Evolutionary conservation across 176 grass and related monocot species (phyloP), one percentile per base, ranked within the genome.

Genomic region (Zoysia pacifica): DNA sequence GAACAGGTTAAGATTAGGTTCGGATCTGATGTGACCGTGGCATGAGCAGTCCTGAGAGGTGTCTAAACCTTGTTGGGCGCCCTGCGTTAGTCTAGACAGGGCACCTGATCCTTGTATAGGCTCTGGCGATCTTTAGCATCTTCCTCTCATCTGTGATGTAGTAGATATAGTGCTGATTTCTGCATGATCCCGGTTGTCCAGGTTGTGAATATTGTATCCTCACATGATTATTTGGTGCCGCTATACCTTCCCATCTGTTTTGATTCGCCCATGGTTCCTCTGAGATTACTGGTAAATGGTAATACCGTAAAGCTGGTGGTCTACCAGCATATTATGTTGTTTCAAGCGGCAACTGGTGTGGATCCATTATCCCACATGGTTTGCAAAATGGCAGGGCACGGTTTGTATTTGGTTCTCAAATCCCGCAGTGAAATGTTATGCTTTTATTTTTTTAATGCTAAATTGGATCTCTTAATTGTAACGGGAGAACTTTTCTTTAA

Each of bases 141-240:
- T 13, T 67, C 65, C 63, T 62, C 70, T 45, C 84, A 76, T 75
- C 65, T 78, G 86, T 89, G 69, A 42, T 70, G 59, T 82, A 83
- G 28, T 28, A 28, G 69, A 67, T 67, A 67, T 71, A 39, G 72
- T 77, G 81, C 45, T 86, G 58, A 45, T 69, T 90, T 77, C 54
- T 79, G 77, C 73, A 41, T 65, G 86, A 68, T 7, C 77, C 70
- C 71, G 11, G 58, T 88, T 81, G 81, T 70, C 69, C 76, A 85
- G 83, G 85, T 84, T 97, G 90, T 97, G 90, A 93, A 93, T 97
- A 93, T 87, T 74, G 18, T 58, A 19, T 58, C 6, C 16, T 15
- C 51, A 19, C 55, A 58, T 20, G 6, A 58, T 58, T 55, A 55
- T 55, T 55, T 58, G 55, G 53, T 8, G 55, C 55, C 19, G 55